Evolutionary conservation across 202 grass and related monocot genomes (phyloP), one percentile per base, ranked within the genome.

Genomic region (Schoenoplectus triqueter): DNA sequence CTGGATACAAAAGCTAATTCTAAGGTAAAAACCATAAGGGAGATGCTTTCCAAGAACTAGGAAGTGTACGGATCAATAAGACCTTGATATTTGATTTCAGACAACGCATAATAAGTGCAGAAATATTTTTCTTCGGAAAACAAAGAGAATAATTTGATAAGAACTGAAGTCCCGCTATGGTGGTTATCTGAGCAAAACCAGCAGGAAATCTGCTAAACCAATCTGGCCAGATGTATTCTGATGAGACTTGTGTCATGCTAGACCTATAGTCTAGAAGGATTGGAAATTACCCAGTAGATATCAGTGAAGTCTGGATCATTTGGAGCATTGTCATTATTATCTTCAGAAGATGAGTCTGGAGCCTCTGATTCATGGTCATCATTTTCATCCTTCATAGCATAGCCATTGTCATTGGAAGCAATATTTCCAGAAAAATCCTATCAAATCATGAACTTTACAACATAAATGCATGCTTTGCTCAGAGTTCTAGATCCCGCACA

Each of bases 201-300:
- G 22, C 5, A 57, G 52, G 10, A 57, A 9, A 77, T 31, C 31
- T 31, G 31, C 31, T 31, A 31, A 31, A 31, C 31, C 31, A 31
- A 31, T 31, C 31, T 31, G 31, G 31, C 31, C 31, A 31, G 31
- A 31, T 31, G 31, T 31, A 31, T 31, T 31, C 31, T 31, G 31
- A 31, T 31, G 31, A 31, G 31, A 31, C 31, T 31, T 31, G 31
- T 31, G 1, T 31, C 31, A 31, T 31, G 31, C 31, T 60, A 60
- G 7, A 62, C 13, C 75, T 61, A 10, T 79, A 44, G 55, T 59
- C 13, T 61, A 45, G 45, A 83, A 42, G 48, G 10, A 81, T 69
- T 60, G 40, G 17, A 66, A 39, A 84, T 83, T 87, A 87, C 86
- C 86, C 86, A 87, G 62, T 87, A 87, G 22, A 87, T 87, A 59